phyloP scores from a whole-genome alignment of 2,329 filamentous ascomycete genomes.

The Nemania abortiva region DNA sequence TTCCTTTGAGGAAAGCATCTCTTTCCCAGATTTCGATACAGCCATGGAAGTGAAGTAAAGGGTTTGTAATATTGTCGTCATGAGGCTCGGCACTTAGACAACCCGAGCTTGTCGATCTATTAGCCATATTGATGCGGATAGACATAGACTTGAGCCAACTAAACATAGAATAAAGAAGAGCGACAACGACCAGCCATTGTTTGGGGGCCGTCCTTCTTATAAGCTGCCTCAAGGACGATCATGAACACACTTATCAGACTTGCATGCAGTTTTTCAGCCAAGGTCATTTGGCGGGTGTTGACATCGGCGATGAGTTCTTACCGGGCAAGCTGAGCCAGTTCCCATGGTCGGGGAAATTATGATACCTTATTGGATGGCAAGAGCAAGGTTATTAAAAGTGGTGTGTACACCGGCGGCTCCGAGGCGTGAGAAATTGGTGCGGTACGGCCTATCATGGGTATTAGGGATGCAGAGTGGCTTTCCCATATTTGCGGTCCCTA shows the following conservation, averaged over 20 bases:
- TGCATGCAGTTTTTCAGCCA: neutral
- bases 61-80: conserved; percentile 40
- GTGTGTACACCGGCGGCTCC: no score
- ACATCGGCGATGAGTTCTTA: neutral
- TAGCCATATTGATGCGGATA: neutral
- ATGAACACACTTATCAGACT: neutral
- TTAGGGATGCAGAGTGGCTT: neutral
- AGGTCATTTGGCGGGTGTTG: neutral
- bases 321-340: neutral
- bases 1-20: conserved; percentile 30
- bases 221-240: neutral
- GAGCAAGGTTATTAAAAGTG: neutral
- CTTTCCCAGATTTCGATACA: conserved; percentile 42
- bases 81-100: conserved; percentile 42
- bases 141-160: neutral
- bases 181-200: neutral
- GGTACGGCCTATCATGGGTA: neutral
- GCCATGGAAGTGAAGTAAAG: conserved; percentile 45
- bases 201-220: neutral
- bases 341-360: neutral
- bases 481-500: neutral
- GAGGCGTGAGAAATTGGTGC: no score
- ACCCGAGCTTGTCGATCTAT: neutral
- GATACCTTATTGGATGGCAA: neutral
- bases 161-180: neutral